Percentiles rank a stretch among this genome's conserved stretches.
Evolutionary conservation across 768 basidiomycete species (phyloP).

Genomic region (Termitomyces sp.): DNA sequence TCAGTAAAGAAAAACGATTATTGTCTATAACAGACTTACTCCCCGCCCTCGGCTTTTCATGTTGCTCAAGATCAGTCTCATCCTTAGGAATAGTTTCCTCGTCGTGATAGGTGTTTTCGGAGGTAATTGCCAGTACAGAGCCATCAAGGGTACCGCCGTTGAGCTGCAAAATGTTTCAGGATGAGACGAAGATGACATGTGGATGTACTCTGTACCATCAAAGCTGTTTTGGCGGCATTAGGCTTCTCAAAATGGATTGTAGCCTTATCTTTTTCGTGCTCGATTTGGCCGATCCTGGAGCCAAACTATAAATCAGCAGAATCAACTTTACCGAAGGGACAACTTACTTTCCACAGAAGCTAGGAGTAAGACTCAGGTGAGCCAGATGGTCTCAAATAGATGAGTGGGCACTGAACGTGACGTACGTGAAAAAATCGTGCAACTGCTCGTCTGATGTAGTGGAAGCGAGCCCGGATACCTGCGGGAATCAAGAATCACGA

Average conservation of each 20-base stretch:
- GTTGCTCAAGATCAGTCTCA: constrained; percentile 57
- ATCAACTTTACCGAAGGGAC: not conserved
- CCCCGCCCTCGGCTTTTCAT: constrained; percentile 88
- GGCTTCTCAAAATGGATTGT: constrained; percentile 81
- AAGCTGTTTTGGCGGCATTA: constrained; percentile 79
- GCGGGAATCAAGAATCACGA: not conserved
- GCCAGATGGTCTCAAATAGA: not conserved
- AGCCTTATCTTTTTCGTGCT: constrained; percentile 47
- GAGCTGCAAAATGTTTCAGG: constrained; percentile 35
- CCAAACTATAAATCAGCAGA: not conserved
- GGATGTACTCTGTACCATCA: constrained; percentile 52
- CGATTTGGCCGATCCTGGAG: constrained; percentile 63
- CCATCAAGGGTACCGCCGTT: constrained; percentile 80
- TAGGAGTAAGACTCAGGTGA: constrained; percentile 20
- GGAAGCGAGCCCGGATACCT: constrained; percentile 74
- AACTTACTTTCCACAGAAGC: constrained; percentile 82
- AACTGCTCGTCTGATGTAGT: constrained; percentile 66
- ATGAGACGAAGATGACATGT: not conserved
- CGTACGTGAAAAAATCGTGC: constrained; percentile 79
- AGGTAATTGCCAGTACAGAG: constrained; percentile 62
- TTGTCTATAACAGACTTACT: constrained; percentile 41
- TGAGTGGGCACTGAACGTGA: not conserved
- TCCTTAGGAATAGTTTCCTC: constrained; percentile 41
- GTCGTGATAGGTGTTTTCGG: constrained; percentile 58
- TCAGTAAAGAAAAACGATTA: not conserved